Conservation (phyloP, 164 flowering plant species). For the Magnolia officinalis region DNA sequence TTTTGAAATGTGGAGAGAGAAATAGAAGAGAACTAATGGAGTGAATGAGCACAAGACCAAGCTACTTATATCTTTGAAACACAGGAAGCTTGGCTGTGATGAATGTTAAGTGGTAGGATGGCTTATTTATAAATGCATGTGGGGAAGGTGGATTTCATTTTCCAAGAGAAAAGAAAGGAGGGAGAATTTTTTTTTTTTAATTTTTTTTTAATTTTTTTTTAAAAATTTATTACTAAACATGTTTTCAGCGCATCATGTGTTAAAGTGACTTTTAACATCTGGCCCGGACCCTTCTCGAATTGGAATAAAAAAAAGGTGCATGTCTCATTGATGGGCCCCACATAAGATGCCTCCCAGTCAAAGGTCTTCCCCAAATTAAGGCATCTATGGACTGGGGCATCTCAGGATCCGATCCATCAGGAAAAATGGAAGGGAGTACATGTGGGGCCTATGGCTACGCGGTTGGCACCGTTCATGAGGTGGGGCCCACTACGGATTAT, state of each 20-base stretch:
- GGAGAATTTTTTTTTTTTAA: not conserved
- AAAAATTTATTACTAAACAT: too few relatives aligned
- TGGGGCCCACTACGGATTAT: too few relatives aligned
- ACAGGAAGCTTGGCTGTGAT: not conserved
- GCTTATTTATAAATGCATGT: constrained; percentile 1
- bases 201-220: too few relatives aligned
- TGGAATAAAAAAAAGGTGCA: not conserved
- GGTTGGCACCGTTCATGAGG: too few relatives aligned
- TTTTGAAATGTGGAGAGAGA: not conserved
- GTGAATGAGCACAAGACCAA: not conserved
- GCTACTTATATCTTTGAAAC: not conserved
- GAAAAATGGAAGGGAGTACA: not conserved
- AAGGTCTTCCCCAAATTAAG: not conserved
- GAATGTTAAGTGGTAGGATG: not conserved
- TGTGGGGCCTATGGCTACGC: too few relatives aligned
- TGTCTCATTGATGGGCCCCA: not conserved
- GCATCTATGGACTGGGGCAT: not conserved
- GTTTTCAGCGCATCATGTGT: too few relatives aligned
- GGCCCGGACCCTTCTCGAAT: not conserved
- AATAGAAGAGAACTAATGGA: not conserved
- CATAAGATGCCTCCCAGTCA: not conserved
- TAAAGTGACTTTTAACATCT: too few relatives aligned
- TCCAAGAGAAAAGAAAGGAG: not conserved
- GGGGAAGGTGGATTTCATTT: not conserved
- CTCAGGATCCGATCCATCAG: not conserved